phyloP scores from a whole-genome alignment of 257 asterid genomes.

The Eustoma russellianum region DNA sequence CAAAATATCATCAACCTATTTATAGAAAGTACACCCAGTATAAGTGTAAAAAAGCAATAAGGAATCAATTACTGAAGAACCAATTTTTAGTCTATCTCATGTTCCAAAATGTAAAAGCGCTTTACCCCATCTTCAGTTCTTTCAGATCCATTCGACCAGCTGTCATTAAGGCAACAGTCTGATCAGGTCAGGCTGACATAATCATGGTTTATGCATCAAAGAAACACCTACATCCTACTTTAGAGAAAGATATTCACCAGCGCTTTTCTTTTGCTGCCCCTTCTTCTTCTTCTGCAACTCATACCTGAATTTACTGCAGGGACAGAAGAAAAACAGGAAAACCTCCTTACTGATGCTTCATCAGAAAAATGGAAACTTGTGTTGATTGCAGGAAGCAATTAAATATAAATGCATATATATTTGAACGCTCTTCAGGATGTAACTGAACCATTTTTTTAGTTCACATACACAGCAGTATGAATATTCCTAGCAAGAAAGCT shows the following conservation, averaged over 20 bases:
- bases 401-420: not conserved
- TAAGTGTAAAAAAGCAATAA: no score
- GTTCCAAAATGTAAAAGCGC: no score
- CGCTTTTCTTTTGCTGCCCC: conserved; percentile 92
- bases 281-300: conserved; percentile 92
- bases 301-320: conserved; percentile 70
- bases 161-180: conserved; percentile 31
- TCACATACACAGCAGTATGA: not conserved
- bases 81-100: no score
- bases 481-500: not conserved
- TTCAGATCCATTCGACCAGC: conserved; percentile 91
- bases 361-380: not conserved
- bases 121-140: conserved; percentile 98
- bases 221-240: conserved; percentile 5
- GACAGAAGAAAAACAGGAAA: not conserved
- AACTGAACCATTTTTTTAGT: not conserved
- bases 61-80: no score
- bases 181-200: conserved; percentile 9
- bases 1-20: no score
- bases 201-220: conserved; percentile 8
- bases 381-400: not conserved
- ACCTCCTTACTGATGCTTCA: not conserved
- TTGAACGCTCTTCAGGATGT: not conserved
- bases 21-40: no score
- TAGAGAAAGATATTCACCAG: conserved; percentile 33